Evolutionary conservation across 192 early-diverging fungal species (phyloP), one percentile per base, ranked within the genome.

Genomic region (Coemansia sp.): DNA sequence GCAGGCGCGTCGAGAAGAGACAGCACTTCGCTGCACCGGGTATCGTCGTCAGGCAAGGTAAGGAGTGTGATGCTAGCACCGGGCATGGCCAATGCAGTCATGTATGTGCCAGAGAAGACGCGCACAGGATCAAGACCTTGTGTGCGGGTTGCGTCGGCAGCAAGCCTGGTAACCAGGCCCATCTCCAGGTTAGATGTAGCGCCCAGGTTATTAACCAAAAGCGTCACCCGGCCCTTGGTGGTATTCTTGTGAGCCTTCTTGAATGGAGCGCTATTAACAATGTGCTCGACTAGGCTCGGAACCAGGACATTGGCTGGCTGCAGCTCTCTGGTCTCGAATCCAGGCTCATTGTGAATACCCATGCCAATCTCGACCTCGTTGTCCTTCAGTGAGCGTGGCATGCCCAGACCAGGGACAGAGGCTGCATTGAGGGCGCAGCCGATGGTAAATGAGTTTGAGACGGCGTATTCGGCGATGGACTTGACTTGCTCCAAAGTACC

Each of bases 341-440:
- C 91, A 9, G 88, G 79, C 70, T 94, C 91, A 50, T 87, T 87
- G 60, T 94, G 91, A 46, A 94, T 93, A 42, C 88, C 88, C 78
- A 88, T 84, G 4, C 91, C 90, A 35, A 90, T 76, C 43, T 85
- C 81, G 13, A 87, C 77, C 20, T 81, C 79, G 51, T 77, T 57
- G 23, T 78, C 65, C 3, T 53, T 41, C 7, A 91, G 76, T 14
- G 59, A 70, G 18, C 81, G 71, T 23, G 72, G 67, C 55, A 78
- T 69, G 4, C 76, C 65, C 14, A 64, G 67, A 2, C 90, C 90
- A 1, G 89, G 89, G 30, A 92, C 74, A 7, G 82, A 85, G 48
- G 86, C 84, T 17, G 85, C 84, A 29, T 87, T 79, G 19, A 93
- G 72, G 1, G 85, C 83, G 40, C 86, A 85, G 11, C 88, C 90